A percentile compares a stretch with the other conserved stretches of the same genome.
Conservation (phyloP, 306 rosid species). For the Quillaja saponaria region DNA sequence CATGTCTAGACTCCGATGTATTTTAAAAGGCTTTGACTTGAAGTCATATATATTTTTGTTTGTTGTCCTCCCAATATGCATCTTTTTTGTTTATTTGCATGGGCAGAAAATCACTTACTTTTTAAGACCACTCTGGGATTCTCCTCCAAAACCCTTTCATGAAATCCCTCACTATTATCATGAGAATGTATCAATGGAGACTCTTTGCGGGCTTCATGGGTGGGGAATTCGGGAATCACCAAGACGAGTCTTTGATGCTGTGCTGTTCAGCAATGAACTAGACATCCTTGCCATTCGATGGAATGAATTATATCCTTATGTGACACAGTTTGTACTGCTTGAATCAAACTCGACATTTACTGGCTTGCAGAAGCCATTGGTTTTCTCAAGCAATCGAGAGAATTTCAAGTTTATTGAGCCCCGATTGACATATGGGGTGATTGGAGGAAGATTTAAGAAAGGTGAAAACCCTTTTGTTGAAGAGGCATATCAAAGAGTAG, state of each 20-base stretch:
- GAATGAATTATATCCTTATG: conserved; percentile 72
- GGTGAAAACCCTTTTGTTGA: conserved; percentile 81
- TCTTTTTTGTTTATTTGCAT: conserved; percentile 58
- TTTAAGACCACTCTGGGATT: conserved; percentile 85
- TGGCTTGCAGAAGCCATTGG: conserved; percentile 57
- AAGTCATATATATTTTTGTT: conserved; percentile 48
- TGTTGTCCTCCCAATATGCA: conserved; percentile 46
- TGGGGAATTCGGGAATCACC: conserved; percentile 78
- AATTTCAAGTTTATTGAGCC: conserved; percentile 58
- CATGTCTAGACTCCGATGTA: conserved; percentile 66
- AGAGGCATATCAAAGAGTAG: conserved; percentile 82
- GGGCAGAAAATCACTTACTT: conserved; percentile 77
- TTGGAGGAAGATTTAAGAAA: conserved; percentile 69
- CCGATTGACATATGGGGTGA: conserved; percentile 55
- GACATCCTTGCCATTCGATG: conserved; percentile 78
- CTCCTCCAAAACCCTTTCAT: conserved; percentile 74
- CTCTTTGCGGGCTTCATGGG: conserved; percentile 76
- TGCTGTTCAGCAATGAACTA: conserved; percentile 73
- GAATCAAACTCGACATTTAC: conserved; percentile 88
- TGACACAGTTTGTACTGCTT: conserved; percentile 67
- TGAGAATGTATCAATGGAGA: conserved; percentile 66
- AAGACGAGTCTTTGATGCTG: conserved; percentile 78
- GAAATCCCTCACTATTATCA: conserved; percentile 80
- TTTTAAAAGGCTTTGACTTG: conserved; percentile 62
- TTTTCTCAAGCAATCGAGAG: conserved; percentile 52